Evolutionary conservation across 1,284 basidiomycete genomes (phyloP).

Genomic region (Puccinia triticina): DNA sequence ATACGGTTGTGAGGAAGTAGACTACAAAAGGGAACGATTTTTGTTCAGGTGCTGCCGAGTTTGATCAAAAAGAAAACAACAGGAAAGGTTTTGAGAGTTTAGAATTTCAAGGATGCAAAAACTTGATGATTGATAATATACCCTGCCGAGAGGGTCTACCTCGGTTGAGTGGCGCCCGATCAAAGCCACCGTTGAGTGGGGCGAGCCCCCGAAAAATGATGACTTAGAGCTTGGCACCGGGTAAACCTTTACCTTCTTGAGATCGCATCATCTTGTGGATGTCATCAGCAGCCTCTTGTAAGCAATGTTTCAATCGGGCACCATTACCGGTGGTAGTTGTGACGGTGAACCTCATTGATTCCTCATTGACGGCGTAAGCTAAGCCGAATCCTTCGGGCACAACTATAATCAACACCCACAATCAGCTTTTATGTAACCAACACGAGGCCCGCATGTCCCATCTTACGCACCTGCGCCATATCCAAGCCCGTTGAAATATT

Average conservation of each 20-base stretch:
- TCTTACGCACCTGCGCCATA: conserved; percentile 80
- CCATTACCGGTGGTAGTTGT: conserved; percentile 75
- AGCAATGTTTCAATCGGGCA: conserved; percentile 69
- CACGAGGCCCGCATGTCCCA: background rate
- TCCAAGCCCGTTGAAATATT: conserved; percentile 90
- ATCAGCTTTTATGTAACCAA: no score
- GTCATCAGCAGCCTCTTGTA: conserved; percentile 68
- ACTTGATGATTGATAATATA: no score
- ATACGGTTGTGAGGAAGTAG: no score
- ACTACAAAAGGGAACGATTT: no score
- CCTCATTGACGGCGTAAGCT: conserved; percentile 85
- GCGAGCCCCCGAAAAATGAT: no score
- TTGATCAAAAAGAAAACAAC: no score
- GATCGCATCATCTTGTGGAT: conserved; percentile 29
- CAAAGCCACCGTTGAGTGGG: no score
- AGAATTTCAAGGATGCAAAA: no score
- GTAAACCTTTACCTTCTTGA: background rate
- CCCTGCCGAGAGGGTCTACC: no score
- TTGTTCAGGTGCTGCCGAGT: no score
- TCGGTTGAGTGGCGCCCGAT: no score
- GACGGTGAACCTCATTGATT: conserved; percentile 88
- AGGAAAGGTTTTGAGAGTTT: no score
- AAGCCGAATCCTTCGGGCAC: conserved; percentile 84
- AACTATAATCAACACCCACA: conserved; percentile 8
- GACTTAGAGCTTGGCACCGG: background rate